phyloP scores from a whole-genome alignment of 495 filamentous ascomycete genomes.

The Aspergillus sparsus region DNA sequence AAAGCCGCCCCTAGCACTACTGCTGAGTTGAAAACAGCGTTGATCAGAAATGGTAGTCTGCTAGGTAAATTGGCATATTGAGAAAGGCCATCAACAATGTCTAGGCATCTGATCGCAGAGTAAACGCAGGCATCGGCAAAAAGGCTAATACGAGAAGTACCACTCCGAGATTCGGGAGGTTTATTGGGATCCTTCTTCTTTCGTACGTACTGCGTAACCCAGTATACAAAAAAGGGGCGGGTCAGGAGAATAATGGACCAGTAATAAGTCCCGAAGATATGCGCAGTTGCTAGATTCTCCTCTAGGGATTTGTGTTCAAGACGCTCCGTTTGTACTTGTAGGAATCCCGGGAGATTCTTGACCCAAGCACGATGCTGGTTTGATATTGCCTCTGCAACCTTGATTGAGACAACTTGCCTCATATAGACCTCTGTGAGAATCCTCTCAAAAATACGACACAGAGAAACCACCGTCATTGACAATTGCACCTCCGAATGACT shows the following conservation, averaged over 20 bases:
- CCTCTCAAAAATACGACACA: slow-evolving; percentile 65
- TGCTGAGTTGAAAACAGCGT: slow-evolving; percentile 72
- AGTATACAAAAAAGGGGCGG: slow-evolving; percentile 65
- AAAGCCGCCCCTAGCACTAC: slow-evolving; percentile 69
- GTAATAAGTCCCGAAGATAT: slow-evolving; percentile 68
- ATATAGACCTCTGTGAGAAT: slow-evolving; percentile 71
- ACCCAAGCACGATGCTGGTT: slow-evolving; percentile 54
- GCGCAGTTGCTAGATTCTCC: slow-evolving; percentile 64
- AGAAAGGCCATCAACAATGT: slow-evolving; percentile 58
- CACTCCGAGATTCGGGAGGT: slow-evolving; percentile 26
- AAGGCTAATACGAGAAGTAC: slow-evolving; percentile 54
- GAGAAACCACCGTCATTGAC: slow-evolving; percentile 37
- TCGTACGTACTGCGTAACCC: slow-evolving; percentile 49
- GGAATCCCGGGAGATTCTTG: slow-evolving; percentile 34
- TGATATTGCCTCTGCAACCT: slow-evolving; percentile 65
- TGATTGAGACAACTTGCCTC: slow-evolving; percentile 66
- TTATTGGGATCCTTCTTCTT: slow-evolving; percentile 33
- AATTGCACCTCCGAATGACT: slow-evolving; percentile 36
- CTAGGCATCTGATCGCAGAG: slow-evolving; percentile 67
- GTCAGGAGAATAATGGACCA: slow-evolving; percentile 74
- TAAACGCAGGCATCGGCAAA: slow-evolving; percentile 72
- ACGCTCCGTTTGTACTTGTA: slow-evolving; percentile 39
- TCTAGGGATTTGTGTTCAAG: slow-evolving; percentile 44
- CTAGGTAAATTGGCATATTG: slow-evolving; percentile 62
- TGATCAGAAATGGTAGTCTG: slow-evolving; percentile 69